phyloP scores from a whole-genome alignment of 2,329 filamentous ascomycete genomes.

The Lojkania enalia region DNA sequence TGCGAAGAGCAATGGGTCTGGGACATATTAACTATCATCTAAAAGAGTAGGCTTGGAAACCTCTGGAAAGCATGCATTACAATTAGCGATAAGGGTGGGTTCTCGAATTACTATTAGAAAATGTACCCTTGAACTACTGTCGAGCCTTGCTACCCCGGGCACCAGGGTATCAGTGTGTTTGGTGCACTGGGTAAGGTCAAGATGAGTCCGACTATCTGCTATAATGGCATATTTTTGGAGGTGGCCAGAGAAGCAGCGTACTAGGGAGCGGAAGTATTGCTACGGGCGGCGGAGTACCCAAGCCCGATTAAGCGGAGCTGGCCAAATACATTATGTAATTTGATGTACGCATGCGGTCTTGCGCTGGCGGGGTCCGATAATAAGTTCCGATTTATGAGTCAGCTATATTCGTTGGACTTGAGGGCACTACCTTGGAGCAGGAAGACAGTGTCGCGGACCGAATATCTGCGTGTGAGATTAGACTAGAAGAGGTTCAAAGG shows the following conservation, averaged over 20 bases:
- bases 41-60: conserved; percentile 24
- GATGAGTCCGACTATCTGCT: conserved; percentile 32
- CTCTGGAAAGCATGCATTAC: conserved; percentile 30
- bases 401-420: conserved; percentile 29
- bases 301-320: conserved; percentile 25
- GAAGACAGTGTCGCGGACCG: conserved; percentile 24
- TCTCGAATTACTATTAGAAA: conserved; percentile 31
- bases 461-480: conserved; percentile 30
- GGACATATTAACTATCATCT: conserved; percentile 38
- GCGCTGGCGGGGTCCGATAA: conserved; percentile 30
- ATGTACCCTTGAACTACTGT: conserved; percentile 31
- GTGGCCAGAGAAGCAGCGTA: conserved; percentile 33
- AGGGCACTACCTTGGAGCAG: conserved; percentile 22
- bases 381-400: conserved; percentile 28
- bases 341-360: conserved; percentile 30
- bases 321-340: conserved; percentile 26
- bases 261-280: conserved; percentile 28
- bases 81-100: conserved; percentile 21
- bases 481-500: conserved; percentile 22
- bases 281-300: conserved; percentile 28
- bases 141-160: conserved; percentile 30
- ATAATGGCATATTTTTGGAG: conserved; percentile 32
- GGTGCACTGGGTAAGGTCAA: conserved; percentile 20
- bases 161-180: conserved; percentile 25
- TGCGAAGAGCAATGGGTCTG: conserved; percentile 29